phyloP scores from a whole-genome alignment of 768 basidiomycete genomes.

The Trametes cinnabarina region DNA sequence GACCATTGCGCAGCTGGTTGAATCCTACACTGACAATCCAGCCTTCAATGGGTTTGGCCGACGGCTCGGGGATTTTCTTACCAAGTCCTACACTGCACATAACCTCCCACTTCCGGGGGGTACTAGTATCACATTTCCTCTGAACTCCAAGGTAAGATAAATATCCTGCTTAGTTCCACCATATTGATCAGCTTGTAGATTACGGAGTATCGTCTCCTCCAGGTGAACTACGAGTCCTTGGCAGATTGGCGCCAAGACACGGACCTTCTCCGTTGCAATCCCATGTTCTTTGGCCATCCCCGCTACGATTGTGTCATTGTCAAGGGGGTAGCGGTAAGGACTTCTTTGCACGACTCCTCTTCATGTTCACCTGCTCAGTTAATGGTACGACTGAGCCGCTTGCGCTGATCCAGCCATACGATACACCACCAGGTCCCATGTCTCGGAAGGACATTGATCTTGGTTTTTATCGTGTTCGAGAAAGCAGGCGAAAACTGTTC shows the following conservation, averaged over 20 bases:
- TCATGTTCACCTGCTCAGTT: not conserved
- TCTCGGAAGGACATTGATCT: not conserved
- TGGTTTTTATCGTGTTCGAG: not conserved
- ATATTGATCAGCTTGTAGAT: not conserved
- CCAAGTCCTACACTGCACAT: not conserved
- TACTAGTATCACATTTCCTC: not conserved
- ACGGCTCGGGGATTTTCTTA: not conserved
- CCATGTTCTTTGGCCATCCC: not conserved
- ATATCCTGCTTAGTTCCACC: too few relatives aligned
- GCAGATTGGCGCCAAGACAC: not conserved
- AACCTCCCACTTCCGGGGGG: not conserved
- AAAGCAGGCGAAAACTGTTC: not conserved
- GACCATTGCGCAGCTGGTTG: not conserved
- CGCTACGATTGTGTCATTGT: not conserved
- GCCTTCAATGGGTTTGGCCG: too few relatives aligned
- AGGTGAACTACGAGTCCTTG: slow-evolving; percentile 2
- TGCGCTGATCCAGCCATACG: not conserved
- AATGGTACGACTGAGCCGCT: not conserved
- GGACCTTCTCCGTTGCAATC: slow-evolving; percentile 7
- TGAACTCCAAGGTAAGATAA: not conserved
- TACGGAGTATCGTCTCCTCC: not conserved
- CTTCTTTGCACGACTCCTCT: not conserved
- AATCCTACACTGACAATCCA: not conserved
- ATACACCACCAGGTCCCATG: not conserved
- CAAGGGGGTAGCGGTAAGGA: too few relatives aligned